A percentile compares a stretch with the other conserved stretches of the same genome.
These are phyloP conservation scores for Aspergillus puulaauensis DNA, from an alignment of 2,329 filamentous ascomycete genomes.

Conservation along the genomic window DNA sequence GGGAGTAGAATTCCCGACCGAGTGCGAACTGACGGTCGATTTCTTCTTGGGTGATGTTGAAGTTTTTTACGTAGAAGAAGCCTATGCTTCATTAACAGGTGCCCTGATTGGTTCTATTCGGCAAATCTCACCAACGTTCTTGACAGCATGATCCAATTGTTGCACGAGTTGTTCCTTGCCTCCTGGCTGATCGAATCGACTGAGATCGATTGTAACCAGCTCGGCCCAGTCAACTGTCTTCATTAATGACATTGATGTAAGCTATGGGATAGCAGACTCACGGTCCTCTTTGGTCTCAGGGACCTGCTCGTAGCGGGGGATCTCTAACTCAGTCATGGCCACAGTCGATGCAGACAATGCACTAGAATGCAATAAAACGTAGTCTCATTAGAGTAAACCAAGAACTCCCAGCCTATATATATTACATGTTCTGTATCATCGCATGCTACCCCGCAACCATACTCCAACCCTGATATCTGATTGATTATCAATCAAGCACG, in stretches of 20 bases:
- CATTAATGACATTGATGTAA: conserved; percentile 16
- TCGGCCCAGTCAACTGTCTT: conserved; percentile 51
- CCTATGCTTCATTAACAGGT: conserved; percentile 32
- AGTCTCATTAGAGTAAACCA: not conserved
- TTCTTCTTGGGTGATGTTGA: conserved; percentile 60
- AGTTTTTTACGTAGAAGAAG: conserved; percentile 66
- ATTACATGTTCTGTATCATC: not conserved
- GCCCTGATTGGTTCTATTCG: not conserved
- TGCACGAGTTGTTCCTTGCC: conserved; percentile 56
- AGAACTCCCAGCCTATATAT: not conserved
- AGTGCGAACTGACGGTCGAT: conserved; percentile 63
- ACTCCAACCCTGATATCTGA: not conserved
- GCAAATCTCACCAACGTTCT: conserved; percentile 37
- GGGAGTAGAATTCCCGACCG: conserved; percentile 57
- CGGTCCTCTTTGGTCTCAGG: conserved; percentile 48
- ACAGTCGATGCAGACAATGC: too few relatives aligned
- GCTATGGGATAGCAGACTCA: conserved; percentile 8
- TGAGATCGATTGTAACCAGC: conserved; percentile 58
- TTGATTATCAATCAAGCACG: conserved; percentile 23
- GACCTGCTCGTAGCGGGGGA: conserved; percentile 41
- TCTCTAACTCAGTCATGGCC: not conserved
- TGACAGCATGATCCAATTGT: conserved; percentile 56
- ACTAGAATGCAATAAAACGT: too few relatives aligned
- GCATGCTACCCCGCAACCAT: conserved; percentile 13
- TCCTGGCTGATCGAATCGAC: conserved; percentile 53